Conservation (phyloP, 2,329 filamentous ascomycete species). For the Calonectria pteridis region DNA sequence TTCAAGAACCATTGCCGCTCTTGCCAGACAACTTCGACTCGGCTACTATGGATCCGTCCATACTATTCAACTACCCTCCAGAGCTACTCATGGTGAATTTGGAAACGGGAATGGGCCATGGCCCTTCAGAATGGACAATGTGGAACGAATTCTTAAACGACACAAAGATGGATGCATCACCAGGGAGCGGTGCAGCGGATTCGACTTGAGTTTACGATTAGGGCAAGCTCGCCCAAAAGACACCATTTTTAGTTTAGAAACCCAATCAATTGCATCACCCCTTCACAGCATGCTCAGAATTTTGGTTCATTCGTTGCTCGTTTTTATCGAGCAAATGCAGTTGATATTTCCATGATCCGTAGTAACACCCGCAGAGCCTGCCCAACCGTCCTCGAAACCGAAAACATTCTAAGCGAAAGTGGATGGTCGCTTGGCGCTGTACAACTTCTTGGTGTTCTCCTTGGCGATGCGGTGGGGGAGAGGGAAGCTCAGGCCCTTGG, state of each 20-base stretch:
- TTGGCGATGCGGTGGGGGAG: slow-evolving; percentile 96
- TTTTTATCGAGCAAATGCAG: slow-evolving; percentile 67
- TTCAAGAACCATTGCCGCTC: background rate
- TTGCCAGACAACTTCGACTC: slow-evolving; percentile 41
- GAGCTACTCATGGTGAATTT: slow-evolving; percentile 43
- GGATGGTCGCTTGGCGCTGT: slow-evolving; percentile 91
- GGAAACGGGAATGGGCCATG: slow-evolving; percentile 36
- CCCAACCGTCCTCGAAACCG: slow-evolving; percentile 64
- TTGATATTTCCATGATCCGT: slow-evolving; percentile 71
- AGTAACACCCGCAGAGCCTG: slow-evolving; percentile 72
- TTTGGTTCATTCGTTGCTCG: slow-evolving; percentile 61
- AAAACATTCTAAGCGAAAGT: slow-evolving; percentile 92
- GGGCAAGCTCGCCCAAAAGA: slow-evolving; percentile 15
- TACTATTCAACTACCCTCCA: slow-evolving; percentile 45
- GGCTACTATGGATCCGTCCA: slow-evolving; percentile 46
- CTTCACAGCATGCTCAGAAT: slow-evolving; percentile 45
- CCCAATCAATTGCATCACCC: slow-evolving; percentile 48
- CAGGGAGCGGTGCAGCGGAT: slow-evolving; percentile 40
- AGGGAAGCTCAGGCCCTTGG: slow-evolving; percentile 97
- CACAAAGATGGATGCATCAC: slow-evolving; percentile 51
- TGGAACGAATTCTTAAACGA: slow-evolving; percentile 62
- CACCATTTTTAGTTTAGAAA: slow-evolving; percentile 37
- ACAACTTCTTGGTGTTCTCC: slow-evolving; percentile 88
- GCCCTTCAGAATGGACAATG: slow-evolving; percentile 48
- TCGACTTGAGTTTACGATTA: slow-evolving; percentile 31